Conservation (phyloP, 176 grass and related monocot genomes). For the Carex myosuroides region DNA sequence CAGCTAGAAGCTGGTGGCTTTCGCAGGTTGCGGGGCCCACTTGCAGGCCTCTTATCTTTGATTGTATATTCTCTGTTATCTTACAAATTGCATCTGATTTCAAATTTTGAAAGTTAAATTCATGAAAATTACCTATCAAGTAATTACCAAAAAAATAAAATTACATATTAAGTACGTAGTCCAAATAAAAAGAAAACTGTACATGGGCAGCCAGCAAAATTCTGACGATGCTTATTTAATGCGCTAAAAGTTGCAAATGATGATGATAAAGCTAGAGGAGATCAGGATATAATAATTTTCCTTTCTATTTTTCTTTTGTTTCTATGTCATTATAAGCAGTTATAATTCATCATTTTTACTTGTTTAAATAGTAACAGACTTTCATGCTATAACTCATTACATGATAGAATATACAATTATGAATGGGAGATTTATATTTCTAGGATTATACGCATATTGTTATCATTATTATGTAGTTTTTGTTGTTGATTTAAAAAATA, state of each 20-base stretch:
- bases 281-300: not conserved
- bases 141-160: not conserved
- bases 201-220: not conserved
- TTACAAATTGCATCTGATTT: not conserved
- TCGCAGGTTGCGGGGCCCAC: not conserved
- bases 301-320: not conserved
- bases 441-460: not conserved
- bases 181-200: not conserved
- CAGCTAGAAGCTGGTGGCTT: conserved; percentile 11
- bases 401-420: not conserved
- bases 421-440: not conserved
- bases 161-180: not conserved
- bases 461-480: not conserved
- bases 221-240: not conserved
- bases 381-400: not conserved
- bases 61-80: not conserved
- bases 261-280: not conserved
- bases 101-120: not conserved
- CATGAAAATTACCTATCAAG: not conserved
- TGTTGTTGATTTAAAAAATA: not conserved
- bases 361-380: not conserved
- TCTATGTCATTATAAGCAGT: not conserved
- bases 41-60: not conserved
- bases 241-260: not conserved
- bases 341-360: not conserved